Evolutionary conservation across 2,329 filamentous ascomycete species (phyloP).

Genomic region (Dichotomopilus funicola): DNA sequence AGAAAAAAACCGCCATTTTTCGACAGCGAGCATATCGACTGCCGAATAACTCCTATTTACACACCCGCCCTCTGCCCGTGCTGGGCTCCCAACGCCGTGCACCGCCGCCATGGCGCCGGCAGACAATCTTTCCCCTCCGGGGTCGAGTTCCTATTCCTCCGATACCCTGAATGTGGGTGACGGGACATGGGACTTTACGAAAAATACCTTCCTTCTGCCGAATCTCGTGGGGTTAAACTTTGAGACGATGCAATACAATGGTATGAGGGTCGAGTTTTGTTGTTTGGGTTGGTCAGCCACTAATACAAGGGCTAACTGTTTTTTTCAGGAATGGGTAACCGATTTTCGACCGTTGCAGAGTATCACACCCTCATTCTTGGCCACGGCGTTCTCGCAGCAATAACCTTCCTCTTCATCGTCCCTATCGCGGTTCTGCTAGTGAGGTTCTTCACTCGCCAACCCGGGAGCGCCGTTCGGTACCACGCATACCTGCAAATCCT

Average conservation of each 20-base stretch:
- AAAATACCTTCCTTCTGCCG: constrained; percentile 71
- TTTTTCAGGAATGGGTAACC: constrained; percentile 67
- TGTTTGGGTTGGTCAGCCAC: neutral
- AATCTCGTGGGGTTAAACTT: constrained; percentile 72
- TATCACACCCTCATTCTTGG: constrained; percentile 66
- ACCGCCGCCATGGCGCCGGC: constrained; percentile 54
- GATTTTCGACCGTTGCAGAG: constrained; percentile 60
- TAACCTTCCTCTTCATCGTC: constrained; percentile 68
- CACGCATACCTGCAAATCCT: constrained; percentile 72
- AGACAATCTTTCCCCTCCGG: constrained; percentile 57
- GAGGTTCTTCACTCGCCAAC: constrained; percentile 60
- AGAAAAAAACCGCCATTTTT: neutral
- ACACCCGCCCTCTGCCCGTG: neutral
- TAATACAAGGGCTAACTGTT: constrained; percentile 8
- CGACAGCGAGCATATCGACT: neutral
- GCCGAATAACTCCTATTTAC: neutral
- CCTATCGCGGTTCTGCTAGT: constrained; percentile 68
- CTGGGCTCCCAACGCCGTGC: constrained; percentile 9
- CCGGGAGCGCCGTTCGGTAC: constrained; percentile 55
- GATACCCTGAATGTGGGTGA: constrained; percentile 72
- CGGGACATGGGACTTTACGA: constrained; percentile 74
- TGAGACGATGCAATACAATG: constrained; percentile 79
- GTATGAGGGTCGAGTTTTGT: constrained; percentile 36
- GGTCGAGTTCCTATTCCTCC: constrained; percentile 66
- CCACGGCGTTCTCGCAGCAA: constrained; percentile 64